phyloP scores from a whole-genome alignment of 2,329 filamentous ascomycete genomes.

The Ophiostoma pallidulum region DNA sequence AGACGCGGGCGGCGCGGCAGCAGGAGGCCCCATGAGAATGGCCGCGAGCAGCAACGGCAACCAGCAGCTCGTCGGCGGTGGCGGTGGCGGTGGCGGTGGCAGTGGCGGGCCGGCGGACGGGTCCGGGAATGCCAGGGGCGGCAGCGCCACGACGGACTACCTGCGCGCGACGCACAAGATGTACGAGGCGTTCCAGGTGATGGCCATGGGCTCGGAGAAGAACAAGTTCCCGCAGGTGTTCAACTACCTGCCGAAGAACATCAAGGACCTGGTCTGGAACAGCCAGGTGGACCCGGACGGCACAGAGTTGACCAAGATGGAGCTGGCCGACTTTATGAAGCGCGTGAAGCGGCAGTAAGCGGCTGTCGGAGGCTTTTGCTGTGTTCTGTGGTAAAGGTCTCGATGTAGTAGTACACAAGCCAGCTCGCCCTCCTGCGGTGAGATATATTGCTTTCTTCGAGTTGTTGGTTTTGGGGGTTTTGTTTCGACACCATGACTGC shows the following conservation, averaged over 20 bases:
- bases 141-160: not conserved
- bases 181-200: not conserved
- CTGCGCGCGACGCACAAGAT: constrained; percentile 9
- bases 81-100: not conserved
- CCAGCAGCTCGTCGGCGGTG: not conserved
- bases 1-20: not conserved
- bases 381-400: no score
- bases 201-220: constrained; percentile 1
- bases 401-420: no score
- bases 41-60: not conserved
- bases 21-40: not conserved
- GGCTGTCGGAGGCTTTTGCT: no score
- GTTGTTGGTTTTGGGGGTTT: no score
- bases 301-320: not conserved
- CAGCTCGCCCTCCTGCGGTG: no score
- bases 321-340: constrained; percentile 4
- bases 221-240: not conserved
- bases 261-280: constrained; percentile 3
- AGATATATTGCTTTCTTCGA: no score
- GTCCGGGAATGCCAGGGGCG: not conserved
- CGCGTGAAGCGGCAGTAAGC: not conserved
- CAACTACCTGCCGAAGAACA: not conserved
- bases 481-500: no score
- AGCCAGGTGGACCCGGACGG: not conserved
- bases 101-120: no score